Conservation (phyloP, 208 protist species). For the Leptomonas pyrrhocoris region DNA sequence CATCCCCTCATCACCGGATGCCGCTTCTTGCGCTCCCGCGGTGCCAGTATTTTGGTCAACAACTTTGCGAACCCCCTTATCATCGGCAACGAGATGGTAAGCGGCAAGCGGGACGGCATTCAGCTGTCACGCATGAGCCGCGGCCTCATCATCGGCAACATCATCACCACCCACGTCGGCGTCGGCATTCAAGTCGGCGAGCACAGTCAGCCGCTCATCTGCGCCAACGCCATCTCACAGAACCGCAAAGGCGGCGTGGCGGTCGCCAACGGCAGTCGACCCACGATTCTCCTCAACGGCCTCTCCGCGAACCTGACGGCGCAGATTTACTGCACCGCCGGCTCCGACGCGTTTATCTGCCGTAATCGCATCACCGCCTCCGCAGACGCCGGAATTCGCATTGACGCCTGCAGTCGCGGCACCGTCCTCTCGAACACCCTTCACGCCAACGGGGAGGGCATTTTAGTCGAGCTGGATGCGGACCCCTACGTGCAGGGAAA, state of each 20-base stretch:
- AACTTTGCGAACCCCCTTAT: constrained; percentile 87
- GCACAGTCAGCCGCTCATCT: constrained; percentile 59
- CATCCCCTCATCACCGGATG: constrained; percentile 87
- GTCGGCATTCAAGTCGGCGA: constrained; percentile 53
- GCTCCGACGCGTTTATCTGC: constrained; percentile 65
- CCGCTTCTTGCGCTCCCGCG: constrained; percentile 64
- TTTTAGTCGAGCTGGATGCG: constrained; percentile 79
- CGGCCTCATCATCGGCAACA: constrained; percentile 81
- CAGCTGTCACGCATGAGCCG: constrained; percentile 54
- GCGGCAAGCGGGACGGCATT: constrained; percentile 61
- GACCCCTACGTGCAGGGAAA: constrained; percentile 79
- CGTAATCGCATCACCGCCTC: constrained; percentile 58
- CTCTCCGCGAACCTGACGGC: constrained; percentile 51
- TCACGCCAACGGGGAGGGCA: constrained; percentile 56
- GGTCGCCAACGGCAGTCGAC: constrained; percentile 45
- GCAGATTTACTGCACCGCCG: constrained; percentile 56
- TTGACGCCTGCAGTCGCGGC: constrained; percentile 64
- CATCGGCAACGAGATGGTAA: constrained; percentile 81
- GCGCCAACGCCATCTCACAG: constrained; percentile 64
- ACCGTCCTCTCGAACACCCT: constrained; percentile 64
- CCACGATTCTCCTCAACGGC: constrained; percentile 66
- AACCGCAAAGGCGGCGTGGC: constrained; percentile 53
- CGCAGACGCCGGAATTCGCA: constrained; percentile 49
- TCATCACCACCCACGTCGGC: constrained; percentile 58
- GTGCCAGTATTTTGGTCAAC: constrained; percentile 62